Percentiles rank a stretch among this genome's conserved stretches.
phyloP scores from a whole-genome alignment of 441 rosid genomes.

The Dalechampia spathulata region DNA sequence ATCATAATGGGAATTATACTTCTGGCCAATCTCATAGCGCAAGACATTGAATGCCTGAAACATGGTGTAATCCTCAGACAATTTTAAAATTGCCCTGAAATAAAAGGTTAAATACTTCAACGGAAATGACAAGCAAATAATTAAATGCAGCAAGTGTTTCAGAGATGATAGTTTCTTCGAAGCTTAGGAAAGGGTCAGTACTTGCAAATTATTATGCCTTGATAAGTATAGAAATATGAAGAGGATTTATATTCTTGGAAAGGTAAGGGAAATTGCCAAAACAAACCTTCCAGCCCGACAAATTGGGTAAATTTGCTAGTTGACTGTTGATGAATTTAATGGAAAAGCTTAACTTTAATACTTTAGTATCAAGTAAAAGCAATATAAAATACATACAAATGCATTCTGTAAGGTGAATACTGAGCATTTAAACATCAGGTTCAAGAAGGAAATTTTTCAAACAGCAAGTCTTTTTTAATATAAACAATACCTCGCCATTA shows the following conservation, averaged over 20 bases:
- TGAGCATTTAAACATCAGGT: no score
- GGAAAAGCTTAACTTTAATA: no score
- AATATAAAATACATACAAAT: no score
- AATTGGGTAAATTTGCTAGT: no score
- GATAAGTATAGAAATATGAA: not conserved
- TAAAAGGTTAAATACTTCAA: conserved; percentile 27
- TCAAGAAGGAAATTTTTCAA: no score
- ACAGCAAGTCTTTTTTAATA: no score
- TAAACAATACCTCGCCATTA: conserved; percentile 44
- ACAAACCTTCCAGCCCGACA: not conserved
- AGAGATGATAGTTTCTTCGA: not conserved
- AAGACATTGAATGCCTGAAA: conserved; percentile 64
- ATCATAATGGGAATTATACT: conserved; percentile 50
- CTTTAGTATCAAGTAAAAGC: not conserved
- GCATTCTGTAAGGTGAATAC: not conserved
- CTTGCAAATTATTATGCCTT: not conserved
- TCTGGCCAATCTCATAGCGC: conserved; percentile 53
- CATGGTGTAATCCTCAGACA: conserved; percentile 29
- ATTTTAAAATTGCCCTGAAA: conserved; percentile 29
- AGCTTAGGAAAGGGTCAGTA: not conserved
- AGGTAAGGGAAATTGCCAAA: not conserved
- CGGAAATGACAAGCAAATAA: conserved; percentile 7
- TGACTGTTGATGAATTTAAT: no score
- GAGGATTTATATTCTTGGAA: not conserved
- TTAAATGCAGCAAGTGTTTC: not conserved